Evolutionary conservation across 768 basidiomycete genomes (phyloP).

Genomic region (Exsudoporus frostii): DNA sequence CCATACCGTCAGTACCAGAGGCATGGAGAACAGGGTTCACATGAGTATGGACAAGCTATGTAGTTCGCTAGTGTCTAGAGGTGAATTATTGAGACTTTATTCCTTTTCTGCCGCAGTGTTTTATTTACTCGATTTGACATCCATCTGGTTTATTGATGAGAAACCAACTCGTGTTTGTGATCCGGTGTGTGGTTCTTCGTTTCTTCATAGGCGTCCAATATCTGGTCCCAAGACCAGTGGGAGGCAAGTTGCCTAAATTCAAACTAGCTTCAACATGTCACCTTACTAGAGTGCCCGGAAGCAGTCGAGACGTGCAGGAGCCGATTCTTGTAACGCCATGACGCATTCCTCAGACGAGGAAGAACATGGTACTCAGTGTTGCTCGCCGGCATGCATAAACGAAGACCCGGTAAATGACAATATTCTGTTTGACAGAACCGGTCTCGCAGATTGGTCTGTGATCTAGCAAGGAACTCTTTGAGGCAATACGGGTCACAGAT

Average conservation of each 20-base stretch:
- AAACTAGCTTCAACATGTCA: not conserved
- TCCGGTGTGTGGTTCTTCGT: not conserved
- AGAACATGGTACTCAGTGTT: not conserved
- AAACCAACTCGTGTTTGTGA: not conserved
- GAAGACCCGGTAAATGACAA: not conserved
- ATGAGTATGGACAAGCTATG: conserved; percentile 34
- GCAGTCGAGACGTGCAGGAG: not conserved
- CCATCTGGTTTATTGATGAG: conserved; percentile 1
- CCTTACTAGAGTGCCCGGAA: not conserved
- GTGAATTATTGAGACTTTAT: conserved; percentile 16
- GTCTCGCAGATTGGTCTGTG: not conserved
- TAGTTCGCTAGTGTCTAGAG: conserved; percentile 18
- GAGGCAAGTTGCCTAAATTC: not conserved
- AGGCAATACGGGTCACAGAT: not conserved
- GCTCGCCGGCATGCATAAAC: not conserved
- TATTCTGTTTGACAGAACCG: not conserved
- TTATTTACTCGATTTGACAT: conserved; percentile 26
- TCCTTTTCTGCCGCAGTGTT: conserved; percentile 20
- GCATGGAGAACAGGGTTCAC: conserved; percentile 26
- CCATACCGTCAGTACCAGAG: conserved; percentile 29
- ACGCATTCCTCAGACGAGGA: not conserved
- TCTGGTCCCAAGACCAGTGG: not conserved
- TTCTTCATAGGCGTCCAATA: not conserved
- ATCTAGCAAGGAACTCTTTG: not conserved
- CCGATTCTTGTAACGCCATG: not conserved